A percentile compares a stretch with the other conserved stretches of the same genome.
These are phyloP conservation scores for Penicillium corylophilum DNA, from an alignment of 2,329 filamentous ascomycete species.

Conservation along the genomic window DNA sequence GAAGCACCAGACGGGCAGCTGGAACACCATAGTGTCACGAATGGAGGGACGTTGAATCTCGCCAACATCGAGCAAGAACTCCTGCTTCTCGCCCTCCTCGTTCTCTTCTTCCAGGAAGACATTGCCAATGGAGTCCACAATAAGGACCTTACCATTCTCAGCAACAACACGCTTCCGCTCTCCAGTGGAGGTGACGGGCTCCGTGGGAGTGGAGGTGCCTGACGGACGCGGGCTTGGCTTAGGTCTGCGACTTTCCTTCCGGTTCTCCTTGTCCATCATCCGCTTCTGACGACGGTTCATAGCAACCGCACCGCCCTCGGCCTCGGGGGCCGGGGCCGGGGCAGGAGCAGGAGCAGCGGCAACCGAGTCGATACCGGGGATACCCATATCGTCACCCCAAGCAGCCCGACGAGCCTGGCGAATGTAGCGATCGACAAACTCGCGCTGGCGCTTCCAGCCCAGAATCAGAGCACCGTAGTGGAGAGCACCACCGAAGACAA, in stretches of 20 bases:
- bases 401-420: conserved; percentile 82
- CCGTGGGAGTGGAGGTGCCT: conserved; percentile 54
- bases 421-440: conserved; percentile 91
- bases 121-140: conserved; percentile 88
- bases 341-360: conserved; percentile 35
- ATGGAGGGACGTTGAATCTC: conserved; percentile 77
- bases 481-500: conserved; percentile 77
- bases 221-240: conserved; percentile 34
- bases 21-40: conserved; percentile 77
- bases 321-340: conserved; percentile 46
- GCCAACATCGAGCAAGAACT: conserved; percentile 85
- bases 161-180: conserved; percentile 84
- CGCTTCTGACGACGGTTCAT: conserved; percentile 85
- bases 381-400: conserved; percentile 78
- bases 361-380: conserved; percentile 63
- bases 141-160: conserved; percentile 90
- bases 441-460: conserved; percentile 82
- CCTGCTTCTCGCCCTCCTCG: conserved; percentile 77
- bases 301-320: conserved; percentile 53
- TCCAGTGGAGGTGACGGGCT: conserved; percentile 64
- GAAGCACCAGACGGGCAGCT: conserved; percentile 74
- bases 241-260: conserved; percentile 61
- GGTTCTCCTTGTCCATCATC: conserved; percentile 78
- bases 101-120: conserved; percentile 93
- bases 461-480: conserved; percentile 86